Evolutionary conservation across 805 yeast species (phyloP).

Genomic region (Saccharomycopsis selenospora): DNA sequence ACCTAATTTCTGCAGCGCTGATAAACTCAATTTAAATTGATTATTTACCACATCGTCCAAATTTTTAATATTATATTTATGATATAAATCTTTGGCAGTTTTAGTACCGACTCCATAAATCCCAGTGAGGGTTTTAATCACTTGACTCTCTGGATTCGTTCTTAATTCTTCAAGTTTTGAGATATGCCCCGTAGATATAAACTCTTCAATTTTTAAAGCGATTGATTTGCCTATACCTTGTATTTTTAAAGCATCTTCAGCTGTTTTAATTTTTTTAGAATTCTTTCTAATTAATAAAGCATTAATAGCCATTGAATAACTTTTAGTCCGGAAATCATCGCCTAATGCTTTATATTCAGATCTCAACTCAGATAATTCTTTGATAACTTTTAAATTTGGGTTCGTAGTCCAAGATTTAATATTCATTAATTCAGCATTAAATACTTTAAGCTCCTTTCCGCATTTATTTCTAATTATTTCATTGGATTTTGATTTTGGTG

Average conservation of each 20-base stretch:
- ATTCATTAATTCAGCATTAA: slow-evolving; percentile 7
- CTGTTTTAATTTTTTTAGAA: slow-evolving; percentile 29
- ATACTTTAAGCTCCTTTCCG: neutral
- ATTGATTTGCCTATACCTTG: slow-evolving; percentile 37
- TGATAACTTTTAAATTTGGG: slow-evolving; percentile 18
- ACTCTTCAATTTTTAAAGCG: slow-evolving; percentile 40
- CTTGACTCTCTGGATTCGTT: slow-evolving; percentile 26
- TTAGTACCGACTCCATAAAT: slow-evolving; percentile 45
- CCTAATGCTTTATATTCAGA: slow-evolving; percentile 27
- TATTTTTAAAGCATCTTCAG: slow-evolving; percentile 33
- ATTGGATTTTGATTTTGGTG: neutral
- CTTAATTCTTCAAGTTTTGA: slow-evolving; percentile 22
- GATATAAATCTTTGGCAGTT: slow-evolving; percentile 35
- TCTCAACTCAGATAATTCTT: slow-evolving; percentile 9
- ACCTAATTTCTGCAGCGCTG: slow-evolving; percentile 32
- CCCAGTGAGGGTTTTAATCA: slow-evolving; percentile 31
- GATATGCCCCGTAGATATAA: slow-evolving; percentile 32
- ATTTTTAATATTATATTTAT: slow-evolving; percentile 31
- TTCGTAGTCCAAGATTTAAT: neutral
- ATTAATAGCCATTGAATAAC: slow-evolving; percentile 40
- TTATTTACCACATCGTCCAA: slow-evolving; percentile 33
- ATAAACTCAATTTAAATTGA: slow-evolving; percentile 23
- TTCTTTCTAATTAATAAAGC: slow-evolving; percentile 28
- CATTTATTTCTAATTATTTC: neutral
- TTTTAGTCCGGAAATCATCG: slow-evolving; percentile 33